phyloP scores from a whole-genome alignment of 1,139 yeast genomes.

The Hyphopichia burtonii region DNA sequence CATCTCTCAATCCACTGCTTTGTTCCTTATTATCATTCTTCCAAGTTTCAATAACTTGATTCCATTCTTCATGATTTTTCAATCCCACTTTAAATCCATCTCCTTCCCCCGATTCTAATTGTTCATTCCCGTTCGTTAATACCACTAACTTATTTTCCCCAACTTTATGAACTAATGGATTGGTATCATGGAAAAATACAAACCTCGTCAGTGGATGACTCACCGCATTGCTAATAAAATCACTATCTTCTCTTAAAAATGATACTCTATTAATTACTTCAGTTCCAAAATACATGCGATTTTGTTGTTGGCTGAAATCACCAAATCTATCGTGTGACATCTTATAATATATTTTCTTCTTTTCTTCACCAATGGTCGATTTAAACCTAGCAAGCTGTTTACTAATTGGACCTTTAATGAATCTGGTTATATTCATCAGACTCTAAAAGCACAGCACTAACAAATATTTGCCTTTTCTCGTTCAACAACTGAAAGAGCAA shows the following conservation, averaged over 20 bases:
- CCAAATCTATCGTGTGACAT: conserved; percentile 15
- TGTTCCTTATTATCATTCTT: conserved; percentile 33
- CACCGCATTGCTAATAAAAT: conserved; percentile 56
- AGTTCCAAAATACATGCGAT: conserved; percentile 47
- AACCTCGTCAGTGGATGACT: conserved; percentile 54
- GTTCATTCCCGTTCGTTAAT: conserved; percentile 36
- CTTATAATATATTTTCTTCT: conserved; percentile 12
- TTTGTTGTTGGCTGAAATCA: conserved; percentile 21
- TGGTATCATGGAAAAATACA: conserved; percentile 44
- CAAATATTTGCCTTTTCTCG: not conserved
- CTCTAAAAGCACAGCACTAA: not conserved
- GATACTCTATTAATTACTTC: conserved; percentile 76
- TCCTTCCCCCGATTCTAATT: conserved; percentile 15
- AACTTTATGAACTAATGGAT: conserved; percentile 37
- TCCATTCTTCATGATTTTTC: conserved; percentile 22
- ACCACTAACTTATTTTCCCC: conserved; percentile 29
- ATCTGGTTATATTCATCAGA: not conserved
- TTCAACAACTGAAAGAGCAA: too few relatives aligned
- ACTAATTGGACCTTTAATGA: not conserved
- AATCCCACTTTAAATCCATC: conserved; percentile 10
- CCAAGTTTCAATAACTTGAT: conserved; percentile 23
- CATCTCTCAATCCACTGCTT: conserved; percentile 29
- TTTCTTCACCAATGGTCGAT: not conserved
- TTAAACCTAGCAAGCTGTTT: not conserved
- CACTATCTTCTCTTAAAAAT: conserved; percentile 66